Evolutionary conservation across 2,329 filamentous ascomycete species (phyloP).

Genomic region (Fusarium sp.): DNA sequence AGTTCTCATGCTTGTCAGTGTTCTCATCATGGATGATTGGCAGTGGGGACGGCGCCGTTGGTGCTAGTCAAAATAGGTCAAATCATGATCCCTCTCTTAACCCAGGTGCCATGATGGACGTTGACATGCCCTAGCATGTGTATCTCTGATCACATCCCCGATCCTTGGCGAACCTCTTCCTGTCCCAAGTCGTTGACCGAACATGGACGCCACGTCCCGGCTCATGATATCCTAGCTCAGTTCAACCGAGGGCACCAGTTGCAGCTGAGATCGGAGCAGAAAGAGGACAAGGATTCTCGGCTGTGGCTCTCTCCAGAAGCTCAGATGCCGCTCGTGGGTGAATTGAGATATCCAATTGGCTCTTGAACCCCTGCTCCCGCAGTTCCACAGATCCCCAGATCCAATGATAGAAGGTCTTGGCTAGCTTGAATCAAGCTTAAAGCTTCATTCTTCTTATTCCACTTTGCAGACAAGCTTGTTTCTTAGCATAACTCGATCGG

Average conservation of each 20-base stretch:
- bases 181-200: conserved; percentile 45
- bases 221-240: conserved; percentile 28
- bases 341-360: conserved; percentile 35
- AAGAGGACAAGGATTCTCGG: conserved; percentile 17
- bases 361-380: conserved; percentile 24
- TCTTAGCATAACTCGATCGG: conserved; percentile 36
- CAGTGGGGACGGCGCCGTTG: conserved; percentile 15
- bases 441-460: conserved; percentile 11
- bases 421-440: conserved; percentile 29
- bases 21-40: conserved; percentile 6
- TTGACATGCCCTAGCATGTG: not conserved
- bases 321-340: conserved; percentile 42
- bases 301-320: conserved; percentile 17
- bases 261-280: conserved; percentile 35
- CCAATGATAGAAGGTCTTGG: conserved; percentile 21
- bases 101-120: conserved; percentile 36
- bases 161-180: conserved; percentile 38
- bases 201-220: conserved; percentile 12
- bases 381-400: conserved; percentile 34
- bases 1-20: conserved; percentile 26
- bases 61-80: conserved; percentile 30
- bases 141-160: conserved; percentile 27
- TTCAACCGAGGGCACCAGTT: conserved; percentile 6
- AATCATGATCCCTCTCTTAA: conserved; percentile 29
- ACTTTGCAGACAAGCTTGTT: conserved; percentile 41